A percentile compares a stretch with the other conserved stretches of the same genome.
phyloP scores from a whole-genome alignment of 352 stramenopile species.

The Phytophthora meadii region DNA sequence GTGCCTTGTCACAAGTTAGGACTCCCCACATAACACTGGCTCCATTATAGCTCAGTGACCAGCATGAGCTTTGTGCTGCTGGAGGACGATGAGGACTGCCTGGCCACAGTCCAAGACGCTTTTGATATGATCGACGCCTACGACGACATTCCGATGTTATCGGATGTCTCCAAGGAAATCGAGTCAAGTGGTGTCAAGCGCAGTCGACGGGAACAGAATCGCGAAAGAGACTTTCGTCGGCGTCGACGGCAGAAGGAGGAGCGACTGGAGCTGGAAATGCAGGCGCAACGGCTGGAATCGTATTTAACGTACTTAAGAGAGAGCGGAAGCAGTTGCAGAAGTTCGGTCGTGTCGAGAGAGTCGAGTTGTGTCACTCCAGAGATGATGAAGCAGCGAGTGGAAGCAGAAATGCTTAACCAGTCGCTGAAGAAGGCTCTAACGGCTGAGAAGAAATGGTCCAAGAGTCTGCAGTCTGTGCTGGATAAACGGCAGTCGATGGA shows the following conservation, averaged over 20 bases:
- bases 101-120: slow-evolving; percentile 14
- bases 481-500: slow-evolving; percentile 29
- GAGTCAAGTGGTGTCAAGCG: slow-evolving; percentile 5
- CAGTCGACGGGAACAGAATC: slow-evolving; percentile 17
- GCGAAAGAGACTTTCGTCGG: slow-evolving; percentile 24
- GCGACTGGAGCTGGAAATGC: slow-evolving; percentile 31
- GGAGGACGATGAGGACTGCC: slow-evolving; percentile 17
- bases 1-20: not conserved
- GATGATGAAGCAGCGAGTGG: slow-evolving; percentile 16
- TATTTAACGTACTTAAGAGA: slow-evolving; percentile 21
- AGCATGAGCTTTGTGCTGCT: slow-evolving; percentile 30
- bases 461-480: slow-evolving; percentile 26
- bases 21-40: not conserved
- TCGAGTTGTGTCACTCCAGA: slow-evolving; percentile 17
- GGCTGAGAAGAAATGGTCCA: slow-evolving; percentile 30
- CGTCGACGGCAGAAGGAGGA: slow-evolving; percentile 34
- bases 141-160: slow-evolving; percentile 16
- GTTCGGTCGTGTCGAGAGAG: not conserved
- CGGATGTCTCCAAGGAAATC: slow-evolving; percentile 2
- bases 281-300: slow-evolving; percentile 25
- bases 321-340: not conserved
- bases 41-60: slow-evolving; percentile 12
- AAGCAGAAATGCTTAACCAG: slow-evolving; percentile 23
- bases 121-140: slow-evolving; percentile 23
- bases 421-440: slow-evolving; percentile 26